phyloP scores from a whole-genome alignment of 2,329 filamentous ascomycete genomes.

The Neoarthrinium moseri region DNA sequence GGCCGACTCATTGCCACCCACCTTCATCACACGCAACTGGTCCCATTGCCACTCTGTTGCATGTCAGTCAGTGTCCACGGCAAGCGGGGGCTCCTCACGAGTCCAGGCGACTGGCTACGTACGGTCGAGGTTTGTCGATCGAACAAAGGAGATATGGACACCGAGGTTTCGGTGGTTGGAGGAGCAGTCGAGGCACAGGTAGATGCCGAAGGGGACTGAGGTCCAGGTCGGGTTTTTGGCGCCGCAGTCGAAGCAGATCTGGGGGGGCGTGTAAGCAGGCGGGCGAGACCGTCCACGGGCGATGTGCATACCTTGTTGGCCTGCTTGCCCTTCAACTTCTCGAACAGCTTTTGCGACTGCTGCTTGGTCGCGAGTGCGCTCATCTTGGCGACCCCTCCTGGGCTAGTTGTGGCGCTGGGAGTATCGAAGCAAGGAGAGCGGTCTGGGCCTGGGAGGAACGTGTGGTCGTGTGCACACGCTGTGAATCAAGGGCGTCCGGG shows the following conservation, averaged over 20 bases:
- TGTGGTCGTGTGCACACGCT: too few relatives aligned
- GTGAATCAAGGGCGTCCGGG: too few relatives aligned
- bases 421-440: too few relatives aligned
- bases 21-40: slow-evolving; percentile 95
- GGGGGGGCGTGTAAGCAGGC: neutral
- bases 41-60: slow-evolving; percentile 94
- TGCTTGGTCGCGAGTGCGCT: slow-evolving; percentile 79
- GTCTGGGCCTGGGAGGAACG: too few relatives aligned
- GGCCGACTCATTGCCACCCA: slow-evolving; percentile 95
- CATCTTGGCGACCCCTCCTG: slow-evolving; percentile 55
- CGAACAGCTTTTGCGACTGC: slow-evolving; percentile 95
- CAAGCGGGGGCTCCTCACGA: neutral
- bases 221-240: slow-evolving; percentile 99
- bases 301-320: slow-evolving; percentile 77
- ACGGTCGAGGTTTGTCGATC: slow-evolving; percentile 98
- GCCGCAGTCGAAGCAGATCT: slow-evolving; percentile 96
- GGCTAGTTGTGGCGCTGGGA: slow-evolving; percentile 2
- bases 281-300: neutral
- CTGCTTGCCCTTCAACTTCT: slow-evolving; percentile 91
- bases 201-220: slow-evolving; percentile 94
- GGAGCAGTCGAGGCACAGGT: slow-evolving; percentile 96
- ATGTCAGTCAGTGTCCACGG: slow-evolving; percentile 19
- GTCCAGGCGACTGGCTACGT: slow-evolving; percentile 41
- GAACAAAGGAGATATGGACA: slow-evolving; percentile 98
- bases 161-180: slow-evolving; percentile 96